phyloP scores from a whole-genome alignment of 2,329 filamentous ascomycete species.

The Fusarium sarcochroum region DNA sequence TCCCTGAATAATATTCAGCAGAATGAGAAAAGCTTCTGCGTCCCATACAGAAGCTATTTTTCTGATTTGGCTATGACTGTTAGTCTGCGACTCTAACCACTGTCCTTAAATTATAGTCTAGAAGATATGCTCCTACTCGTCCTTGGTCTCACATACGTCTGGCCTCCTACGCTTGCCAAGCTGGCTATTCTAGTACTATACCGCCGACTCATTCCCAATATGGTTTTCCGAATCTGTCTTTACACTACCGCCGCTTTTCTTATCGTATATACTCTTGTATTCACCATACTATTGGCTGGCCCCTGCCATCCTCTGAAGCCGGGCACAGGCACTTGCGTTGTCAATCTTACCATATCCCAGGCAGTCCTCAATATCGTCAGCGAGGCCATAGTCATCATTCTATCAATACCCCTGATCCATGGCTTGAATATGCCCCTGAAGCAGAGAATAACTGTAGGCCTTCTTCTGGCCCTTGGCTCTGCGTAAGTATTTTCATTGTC shows the following conservation, averaged over 20 bases:
- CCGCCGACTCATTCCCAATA: conserved; percentile 3
- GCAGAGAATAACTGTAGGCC: conserved; percentile 3
- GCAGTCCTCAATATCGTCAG: conserved; percentile 16
- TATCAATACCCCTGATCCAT: conserved; percentile 6
- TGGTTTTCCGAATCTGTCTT: background rate
- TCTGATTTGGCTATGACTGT: no score
- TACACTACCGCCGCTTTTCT: conserved; percentile 4
- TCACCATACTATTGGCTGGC: conserved; percentile 2
- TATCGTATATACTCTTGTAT: conserved; percentile 8
- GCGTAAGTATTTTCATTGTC: background rate
- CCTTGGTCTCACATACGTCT: conserved; percentile 9
- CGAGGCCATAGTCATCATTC: conserved; percentile 1
- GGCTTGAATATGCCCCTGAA: conserved; percentile 8
- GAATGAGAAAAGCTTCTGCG: no score
- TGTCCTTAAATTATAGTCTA: no score
- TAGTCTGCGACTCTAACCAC: no score
- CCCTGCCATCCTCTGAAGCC: conserved; percentile 16
- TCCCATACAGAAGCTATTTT: no score
- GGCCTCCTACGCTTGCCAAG: conserved; percentile 18
- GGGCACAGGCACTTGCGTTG: conserved; percentile 2
- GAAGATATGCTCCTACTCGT: conserved; percentile 5
- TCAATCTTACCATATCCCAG: conserved; percentile 11
- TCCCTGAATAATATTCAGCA: no score
- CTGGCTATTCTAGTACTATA: conserved; percentile 12
- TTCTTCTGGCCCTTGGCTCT: conserved; percentile 11